phyloP scores from a whole-genome alignment of 176 grass and related monocot species.

The Ananas comosus region DNA sequence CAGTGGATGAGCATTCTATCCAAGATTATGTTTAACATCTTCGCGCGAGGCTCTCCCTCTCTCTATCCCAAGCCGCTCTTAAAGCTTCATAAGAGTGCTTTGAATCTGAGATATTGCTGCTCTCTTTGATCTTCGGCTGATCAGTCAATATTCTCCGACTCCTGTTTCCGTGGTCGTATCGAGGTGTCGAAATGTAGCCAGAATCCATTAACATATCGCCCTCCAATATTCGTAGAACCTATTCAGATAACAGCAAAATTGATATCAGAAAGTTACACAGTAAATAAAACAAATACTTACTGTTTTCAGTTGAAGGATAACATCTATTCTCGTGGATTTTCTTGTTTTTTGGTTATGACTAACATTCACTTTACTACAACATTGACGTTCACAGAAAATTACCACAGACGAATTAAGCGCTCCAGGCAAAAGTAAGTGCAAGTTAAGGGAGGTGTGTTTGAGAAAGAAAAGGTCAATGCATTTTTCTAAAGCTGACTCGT shows the following conservation, averaged over 20 bases:
- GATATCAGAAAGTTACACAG: background rate
- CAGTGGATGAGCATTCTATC: slow-evolving; percentile 9
- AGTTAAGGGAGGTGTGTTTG: no score
- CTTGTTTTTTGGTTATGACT: no score
- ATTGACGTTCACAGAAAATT: no score
- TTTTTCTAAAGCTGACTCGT: no score
- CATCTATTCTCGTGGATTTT: no score
- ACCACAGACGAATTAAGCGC: no score
- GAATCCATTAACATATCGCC: slow-evolving; percentile 71
- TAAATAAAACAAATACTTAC: no score
- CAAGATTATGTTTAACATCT: slow-evolving; percentile 30
- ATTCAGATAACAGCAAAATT: slow-evolving; percentile 1
- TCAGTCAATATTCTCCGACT: slow-evolving; percentile 47
- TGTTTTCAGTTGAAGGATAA: no score
- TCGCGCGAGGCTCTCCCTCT: slow-evolving; percentile 49
- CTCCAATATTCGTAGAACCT: slow-evolving; percentile 95
- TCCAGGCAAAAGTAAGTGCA: no score
- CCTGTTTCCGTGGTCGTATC: slow-evolving; percentile 52
- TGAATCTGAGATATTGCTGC: slow-evolving; percentile 26
- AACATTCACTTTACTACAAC: no score
- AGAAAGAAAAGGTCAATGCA: no score
- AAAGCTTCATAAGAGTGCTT: slow-evolving; percentile 29
- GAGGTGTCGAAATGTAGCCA: slow-evolving; percentile 42
- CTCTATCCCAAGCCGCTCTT: slow-evolving; percentile 51
- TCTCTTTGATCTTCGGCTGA: slow-evolving; percentile 31